Evolutionary conservation across 352 stramenopile species (phyloP).

Genomic region (Phytophthora sansomeana): DNA sequence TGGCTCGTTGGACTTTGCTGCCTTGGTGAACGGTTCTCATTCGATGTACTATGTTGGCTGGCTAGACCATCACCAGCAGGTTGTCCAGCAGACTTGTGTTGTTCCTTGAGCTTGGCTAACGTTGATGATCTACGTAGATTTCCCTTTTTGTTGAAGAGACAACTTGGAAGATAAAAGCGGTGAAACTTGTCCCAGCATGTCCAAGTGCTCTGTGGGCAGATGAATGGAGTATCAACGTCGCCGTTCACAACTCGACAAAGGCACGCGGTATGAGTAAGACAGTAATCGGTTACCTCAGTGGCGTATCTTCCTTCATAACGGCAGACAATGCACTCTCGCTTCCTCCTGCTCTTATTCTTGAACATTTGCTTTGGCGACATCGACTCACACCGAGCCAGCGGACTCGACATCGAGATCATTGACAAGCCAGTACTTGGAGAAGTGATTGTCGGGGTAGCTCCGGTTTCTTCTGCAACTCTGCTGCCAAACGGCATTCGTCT

Average conservation of each 20-base stretch:
- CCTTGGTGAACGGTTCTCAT: not conserved
- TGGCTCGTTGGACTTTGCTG: not conserved
- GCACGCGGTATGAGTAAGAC: slow-evolving; percentile 1
- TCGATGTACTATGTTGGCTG: not conserved
- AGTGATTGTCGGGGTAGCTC: not conserved
- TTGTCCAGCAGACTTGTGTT: not conserved
- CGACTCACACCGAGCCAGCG: not conserved
- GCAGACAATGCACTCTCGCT: not conserved
- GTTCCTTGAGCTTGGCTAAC: not conserved
- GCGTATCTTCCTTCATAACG: slow-evolving; percentile 2
- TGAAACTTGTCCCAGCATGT: slow-evolving; percentile 22
- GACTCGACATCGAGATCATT: not conserved
- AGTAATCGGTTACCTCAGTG: slow-evolving; percentile 11
- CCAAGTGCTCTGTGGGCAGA: slow-evolving; percentile 4
- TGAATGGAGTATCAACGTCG: not conserved
- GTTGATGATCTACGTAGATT: slow-evolving; percentile 4
- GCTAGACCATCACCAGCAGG: not conserved
- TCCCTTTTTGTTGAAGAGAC: slow-evolving; percentile 11
- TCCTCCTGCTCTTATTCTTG: not conserved
- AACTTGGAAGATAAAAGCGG: slow-evolving; percentile 1
- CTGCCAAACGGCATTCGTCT: slow-evolving; percentile 6
- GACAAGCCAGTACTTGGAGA: not conserved
- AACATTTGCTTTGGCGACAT: slow-evolving; percentile 4
- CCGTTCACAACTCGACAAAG: not conserved
- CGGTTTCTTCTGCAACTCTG: not conserved